Conservation (phyloP, 1,284 basidiomycete species). For the Rhizoctonia solani region DNA sequence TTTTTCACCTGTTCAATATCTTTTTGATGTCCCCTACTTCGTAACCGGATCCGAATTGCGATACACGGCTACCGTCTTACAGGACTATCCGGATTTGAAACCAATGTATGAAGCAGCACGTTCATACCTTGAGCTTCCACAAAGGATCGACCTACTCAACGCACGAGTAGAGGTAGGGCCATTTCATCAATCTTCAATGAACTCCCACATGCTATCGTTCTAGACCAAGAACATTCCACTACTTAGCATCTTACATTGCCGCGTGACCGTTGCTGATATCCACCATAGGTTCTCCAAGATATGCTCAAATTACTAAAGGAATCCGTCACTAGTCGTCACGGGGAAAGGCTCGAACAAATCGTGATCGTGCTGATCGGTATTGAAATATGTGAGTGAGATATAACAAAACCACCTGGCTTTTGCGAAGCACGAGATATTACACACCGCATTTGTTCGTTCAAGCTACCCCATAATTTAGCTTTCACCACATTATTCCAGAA, state of each 20-base stretch:
- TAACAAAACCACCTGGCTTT: background rate
- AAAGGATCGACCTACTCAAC: conserved; percentile 91
- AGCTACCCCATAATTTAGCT: too few species aligned
- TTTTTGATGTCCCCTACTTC: background rate
- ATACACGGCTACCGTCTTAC: conserved; percentile 10
- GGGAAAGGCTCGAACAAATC: conserved; percentile 93
- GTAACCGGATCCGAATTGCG: background rate
- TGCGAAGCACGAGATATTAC: too few species aligned
- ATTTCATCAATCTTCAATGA: background rate
- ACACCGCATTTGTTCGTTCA: too few species aligned
- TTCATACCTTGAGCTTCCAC: conserved; percentile 92
- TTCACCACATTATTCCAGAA: background rate
- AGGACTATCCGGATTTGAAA: conserved; percentile 92
- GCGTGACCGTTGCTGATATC: conserved; percentile 10
- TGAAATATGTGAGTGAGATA: conserved; percentile 67
- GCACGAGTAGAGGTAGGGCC: conserved; percentile 81
- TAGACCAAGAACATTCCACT: background rate
- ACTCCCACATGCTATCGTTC: background rate
- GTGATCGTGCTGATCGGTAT: conserved; percentile 92
- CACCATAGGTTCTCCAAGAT: conserved; percentile 82
- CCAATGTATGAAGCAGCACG: conserved; percentile 92
- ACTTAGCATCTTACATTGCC: conserved; percentile 15
- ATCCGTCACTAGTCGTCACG: conserved; percentile 87
- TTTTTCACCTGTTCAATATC: background rate
- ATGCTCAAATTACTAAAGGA: conserved; percentile 97